A percentile compares a stretch with the other conserved stretches of the same genome.
phyloP scores from a whole-genome alignment of 306 rosid genomes.

The Castanea sativa region DNA sequence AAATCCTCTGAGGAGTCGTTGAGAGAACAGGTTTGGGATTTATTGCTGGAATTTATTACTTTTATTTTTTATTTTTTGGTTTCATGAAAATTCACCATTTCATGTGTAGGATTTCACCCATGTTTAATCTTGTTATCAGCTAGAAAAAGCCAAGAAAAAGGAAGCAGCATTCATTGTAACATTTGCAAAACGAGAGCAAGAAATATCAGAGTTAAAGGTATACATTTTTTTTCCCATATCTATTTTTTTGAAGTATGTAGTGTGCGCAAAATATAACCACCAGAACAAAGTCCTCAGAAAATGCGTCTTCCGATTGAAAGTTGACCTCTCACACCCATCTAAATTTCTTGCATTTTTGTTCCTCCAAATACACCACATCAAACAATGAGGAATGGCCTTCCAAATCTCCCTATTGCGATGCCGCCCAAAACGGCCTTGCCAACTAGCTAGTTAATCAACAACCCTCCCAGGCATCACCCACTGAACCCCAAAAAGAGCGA shows the following conservation, averaged over 20 bases:
- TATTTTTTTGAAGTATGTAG: slow-evolving; percentile 1
- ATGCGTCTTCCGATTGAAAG: too few relatives aligned
- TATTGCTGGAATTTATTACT: neutral
- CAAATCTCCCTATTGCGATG: too few relatives aligned
- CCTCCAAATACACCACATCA: too few relatives aligned
- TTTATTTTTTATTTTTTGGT: slow-evolving; percentile 5
- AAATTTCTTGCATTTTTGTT: too few relatives aligned
- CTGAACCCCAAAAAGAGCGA: too few relatives aligned
- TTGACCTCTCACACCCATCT: too few relatives aligned
- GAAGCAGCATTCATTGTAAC: slow-evolving; percentile 95
- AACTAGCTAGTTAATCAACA: too few relatives aligned
- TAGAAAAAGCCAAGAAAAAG: slow-evolving; percentile 95
- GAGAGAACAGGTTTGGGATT: slow-evolving; percentile 72
- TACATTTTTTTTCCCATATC: slow-evolving; percentile 6
- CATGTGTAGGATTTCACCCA: slow-evolving; percentile 15
- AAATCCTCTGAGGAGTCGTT: slow-evolving; percentile 81
- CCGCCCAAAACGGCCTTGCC: too few relatives aligned
- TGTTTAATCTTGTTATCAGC: slow-evolving; percentile 41
- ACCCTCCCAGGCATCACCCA: too few relatives aligned
- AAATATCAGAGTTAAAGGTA: slow-evolving; percentile 91
- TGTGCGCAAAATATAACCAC: too few relatives aligned
- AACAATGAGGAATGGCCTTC: too few relatives aligned
- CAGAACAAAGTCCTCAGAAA: too few relatives aligned
- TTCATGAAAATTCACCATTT: slow-evolving; percentile 12
- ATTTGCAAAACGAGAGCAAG: slow-evolving; percentile 92